These are phyloP conservation scores for Brettanomyces anomalus DNA, from an alignment of 805 yeast species.

Conservation along the genomic window DNA sequence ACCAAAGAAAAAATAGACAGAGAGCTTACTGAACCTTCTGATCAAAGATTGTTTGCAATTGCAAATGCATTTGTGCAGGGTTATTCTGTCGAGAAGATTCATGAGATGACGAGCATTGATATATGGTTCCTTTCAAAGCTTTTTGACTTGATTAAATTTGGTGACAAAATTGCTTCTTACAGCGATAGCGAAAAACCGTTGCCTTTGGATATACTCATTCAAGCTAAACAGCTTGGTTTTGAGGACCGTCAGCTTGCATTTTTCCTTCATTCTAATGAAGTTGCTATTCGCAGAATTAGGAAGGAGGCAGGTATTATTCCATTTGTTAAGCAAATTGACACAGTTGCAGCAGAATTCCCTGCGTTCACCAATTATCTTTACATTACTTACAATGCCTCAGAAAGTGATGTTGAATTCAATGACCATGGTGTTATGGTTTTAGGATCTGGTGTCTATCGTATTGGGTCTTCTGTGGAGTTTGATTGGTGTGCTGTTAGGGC, in stretches of 20 bases:
- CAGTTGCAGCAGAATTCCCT: constrained; percentile 99
- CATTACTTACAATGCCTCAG: constrained; percentile 88
- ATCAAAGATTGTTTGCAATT: constrained; percentile 90
- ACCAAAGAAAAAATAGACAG: constrained; percentile 67
- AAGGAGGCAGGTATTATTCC: constrained; percentile 82
- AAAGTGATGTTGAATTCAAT: constrained; percentile 78
- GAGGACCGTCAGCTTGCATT: constrained; percentile 95
- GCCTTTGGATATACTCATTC: constrained; percentile 55
- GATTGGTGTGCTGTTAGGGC: constrained; percentile 99
- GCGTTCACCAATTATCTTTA: constrained; percentile 91
- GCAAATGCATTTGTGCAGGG: constrained; percentile 90
- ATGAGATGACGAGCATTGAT: constrained; percentile 87
- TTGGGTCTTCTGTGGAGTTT: constrained; percentile 97
- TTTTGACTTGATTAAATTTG: constrained; percentile 63
- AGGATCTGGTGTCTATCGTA: constrained; percentile 98
- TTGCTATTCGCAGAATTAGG: constrained; percentile 84
- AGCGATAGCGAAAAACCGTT: constrained; percentile 46
- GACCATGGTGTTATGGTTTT: constrained; percentile 93
- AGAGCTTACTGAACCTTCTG: constrained; percentile 95
- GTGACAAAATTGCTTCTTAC: constrained; percentile 47
- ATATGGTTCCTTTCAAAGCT: constrained; percentile 94
- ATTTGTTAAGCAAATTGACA: constrained; percentile 93
- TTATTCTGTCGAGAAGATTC: constrained; percentile 85
- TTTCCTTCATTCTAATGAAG: constrained; percentile 81
- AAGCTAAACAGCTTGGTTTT: constrained; percentile 94